Percentiles rank a stretch among this genome's conserved stretches.
These are phyloP conservation scores for Boletellus deceptivus DNA, from an alignment of 1,284 basidiomycete genomes.

Conservation along the genomic window DNA sequence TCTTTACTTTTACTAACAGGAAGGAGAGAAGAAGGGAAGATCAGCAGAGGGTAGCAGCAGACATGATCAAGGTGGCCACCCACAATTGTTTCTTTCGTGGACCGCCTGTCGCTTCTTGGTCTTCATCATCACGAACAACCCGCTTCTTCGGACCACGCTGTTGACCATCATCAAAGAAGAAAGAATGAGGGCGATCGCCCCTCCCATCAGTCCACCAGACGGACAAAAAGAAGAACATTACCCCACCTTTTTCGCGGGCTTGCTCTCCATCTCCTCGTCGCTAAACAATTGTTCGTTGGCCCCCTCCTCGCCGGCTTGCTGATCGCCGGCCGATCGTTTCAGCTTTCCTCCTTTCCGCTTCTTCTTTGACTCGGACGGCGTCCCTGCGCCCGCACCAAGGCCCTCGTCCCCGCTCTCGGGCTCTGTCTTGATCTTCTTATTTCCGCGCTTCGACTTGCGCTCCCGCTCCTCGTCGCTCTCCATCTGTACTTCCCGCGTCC, in stretches of 20 bases:
- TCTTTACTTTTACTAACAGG: slow-evolving; percentile 71
- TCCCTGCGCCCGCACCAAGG: slow-evolving; percentile 21
- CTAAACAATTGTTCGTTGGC: slow-evolving; percentile 46
- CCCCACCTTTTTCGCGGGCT: slow-evolving; percentile 64
- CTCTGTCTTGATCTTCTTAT: slow-evolving; percentile 53
- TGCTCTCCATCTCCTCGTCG: slow-evolving; percentile 63
- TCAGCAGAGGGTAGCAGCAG: neutral
- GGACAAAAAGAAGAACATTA: neutral
- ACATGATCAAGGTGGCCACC: slow-evolving; percentile 30
- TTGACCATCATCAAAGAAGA: no score
- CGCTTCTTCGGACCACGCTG: slow-evolving; percentile 54
- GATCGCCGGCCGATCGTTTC: slow-evolving; percentile 44
- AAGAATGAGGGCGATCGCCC: neutral
- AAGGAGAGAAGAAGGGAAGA: neutral
- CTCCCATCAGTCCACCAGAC: neutral
- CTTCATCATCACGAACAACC: slow-evolving; percentile 72
- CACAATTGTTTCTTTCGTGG: slow-evolving; percentile 75
- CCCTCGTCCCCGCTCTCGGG: slow-evolving; percentile 58
- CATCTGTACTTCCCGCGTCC: slow-evolving; percentile 64
- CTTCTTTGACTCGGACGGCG: slow-evolving; percentile 45
- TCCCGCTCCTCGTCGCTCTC: slow-evolving; percentile 78
- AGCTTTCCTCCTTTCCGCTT: slow-evolving; percentile 45
- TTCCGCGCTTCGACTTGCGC: slow-evolving; percentile 56
- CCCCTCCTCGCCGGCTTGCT: slow-evolving; percentile 32
- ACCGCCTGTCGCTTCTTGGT: slow-evolving; percentile 52